Evolutionary conservation across 176 grass and related monocot genomes (phyloP).

Genomic region (Puya raimondii): DNA sequence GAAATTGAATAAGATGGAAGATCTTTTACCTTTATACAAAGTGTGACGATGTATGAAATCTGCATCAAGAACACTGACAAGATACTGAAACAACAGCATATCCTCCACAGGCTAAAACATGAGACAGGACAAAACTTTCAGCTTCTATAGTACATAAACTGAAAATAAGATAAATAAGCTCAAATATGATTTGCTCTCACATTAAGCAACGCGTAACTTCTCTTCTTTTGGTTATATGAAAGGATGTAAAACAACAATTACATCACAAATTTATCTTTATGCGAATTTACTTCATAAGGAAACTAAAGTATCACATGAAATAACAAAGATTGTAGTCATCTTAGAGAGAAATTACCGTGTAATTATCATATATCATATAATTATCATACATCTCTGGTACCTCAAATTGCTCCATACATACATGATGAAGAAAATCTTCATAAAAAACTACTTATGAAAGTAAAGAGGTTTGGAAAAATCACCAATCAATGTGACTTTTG

Average conservation of each 20-base stretch:
- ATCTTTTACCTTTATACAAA: slow-evolving; percentile 69
- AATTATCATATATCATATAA: background rate
- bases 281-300: too few relatives aligned
- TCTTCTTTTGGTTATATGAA: too few relatives aligned
- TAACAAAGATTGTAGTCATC: too few relatives aligned
- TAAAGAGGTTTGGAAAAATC: background rate
- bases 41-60: slow-evolving; percentile 57
- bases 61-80: slow-evolving; percentile 56
- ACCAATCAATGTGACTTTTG: background rate
- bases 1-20: slow-evolving; percentile 3
- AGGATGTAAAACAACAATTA: too few relatives aligned
- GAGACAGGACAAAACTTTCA: slow-evolving; percentile 21
- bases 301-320: too few relatives aligned
- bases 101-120: slow-evolving; percentile 46
- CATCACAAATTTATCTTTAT: too few relatives aligned
- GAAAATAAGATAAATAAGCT: slow-evolving; percentile 1
- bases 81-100: slow-evolving; percentile 72
- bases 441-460: background rate
- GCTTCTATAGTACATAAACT: slow-evolving; percentile 10
- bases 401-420: background rate
- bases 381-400: background rate
- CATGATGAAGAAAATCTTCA: background rate
- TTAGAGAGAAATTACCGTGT: too few relatives aligned
- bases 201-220: too few relatives aligned
- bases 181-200: too few relatives aligned